Evolutionary conservation across 129 eudicot species (phyloP), one percentile per base, ranked within the genome.

Genomic region (Tagetes patula): DNA sequence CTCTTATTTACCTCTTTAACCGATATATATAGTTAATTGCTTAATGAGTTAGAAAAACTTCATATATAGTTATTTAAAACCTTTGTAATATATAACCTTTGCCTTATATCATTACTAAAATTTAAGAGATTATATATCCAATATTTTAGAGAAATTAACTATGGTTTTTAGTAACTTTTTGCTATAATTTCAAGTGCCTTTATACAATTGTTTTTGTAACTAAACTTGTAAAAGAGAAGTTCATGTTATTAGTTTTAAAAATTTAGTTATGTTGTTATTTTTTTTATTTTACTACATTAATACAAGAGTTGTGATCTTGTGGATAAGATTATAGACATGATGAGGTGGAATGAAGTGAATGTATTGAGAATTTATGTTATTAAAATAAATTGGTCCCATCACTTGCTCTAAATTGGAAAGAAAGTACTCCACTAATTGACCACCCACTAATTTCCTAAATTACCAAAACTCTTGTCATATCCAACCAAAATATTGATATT

Each of bases 311-410:
- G 10, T 20, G 27, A 20, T 20, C 27, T 20, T 20, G 3, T 56
- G 81, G 75, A 69, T 77, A 77, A 77, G 81, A 69, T 59, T 69
- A 38, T 37, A 37, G 63, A 5, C 52, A 58, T 10, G 68, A 37
- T 46, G 81, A 77, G 20, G 61, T 69, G 70, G 70, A 58, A 68
- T 43, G 72, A 65, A 58, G 20, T 41, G 2, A 52, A 74, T 39
- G 14, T 49, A 49, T 30, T 50, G 45, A 38, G 55, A 75, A 34
- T 42, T 56, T 67, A 55, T 67, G 69, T 45, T 76, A 43, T 76
- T 45, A 36, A 69, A 68, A 55, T 33, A 67, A 71, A 14, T 42
- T 9, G 67, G 69, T 67, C 8, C 47, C 61, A 20, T 76, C 74
- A 59, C 40, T 67, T 6, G 0, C 8, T n/a, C 69, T 9, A 36